phyloP scores from a whole-genome alignment of 148 eudicot genomes.

The Rhododendron griersonianum region DNA sequence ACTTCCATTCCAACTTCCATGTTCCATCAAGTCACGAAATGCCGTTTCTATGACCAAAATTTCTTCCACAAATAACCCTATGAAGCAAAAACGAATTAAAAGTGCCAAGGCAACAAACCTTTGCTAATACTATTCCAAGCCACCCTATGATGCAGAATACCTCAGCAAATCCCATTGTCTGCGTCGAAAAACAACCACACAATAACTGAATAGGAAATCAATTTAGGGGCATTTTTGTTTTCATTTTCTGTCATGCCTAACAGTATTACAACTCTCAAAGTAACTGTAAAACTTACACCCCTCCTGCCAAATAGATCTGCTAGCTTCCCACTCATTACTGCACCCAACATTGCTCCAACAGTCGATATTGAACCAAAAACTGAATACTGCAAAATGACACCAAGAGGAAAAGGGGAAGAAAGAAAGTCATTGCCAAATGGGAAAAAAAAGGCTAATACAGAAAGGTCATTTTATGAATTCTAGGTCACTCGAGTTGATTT shows the following conservation, averaged over 20 bases:
- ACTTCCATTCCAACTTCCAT: not conserved
- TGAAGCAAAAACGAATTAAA: not conserved
- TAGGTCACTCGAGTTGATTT: not conserved
- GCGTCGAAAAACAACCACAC: not conserved
- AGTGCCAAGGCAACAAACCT: constrained; percentile 33
- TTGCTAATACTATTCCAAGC: constrained; percentile 49
- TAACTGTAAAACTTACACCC: constrained; percentile 43
- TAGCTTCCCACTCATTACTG: constrained; percentile 65
- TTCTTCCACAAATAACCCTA: not conserved
- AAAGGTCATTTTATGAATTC: not conserved
- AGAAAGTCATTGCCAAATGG: not conserved
- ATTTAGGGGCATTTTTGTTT: not conserved
- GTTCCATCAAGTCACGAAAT: not conserved
- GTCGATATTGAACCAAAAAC: constrained; percentile 70
- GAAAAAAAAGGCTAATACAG: not conserved
- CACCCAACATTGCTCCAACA: constrained; percentile 69
- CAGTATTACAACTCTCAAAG: not conserved
- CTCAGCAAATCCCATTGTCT: constrained; percentile 73
- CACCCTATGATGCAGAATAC: constrained; percentile 57
- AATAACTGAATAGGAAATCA: not conserved
- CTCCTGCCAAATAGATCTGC: constrained; percentile 61
- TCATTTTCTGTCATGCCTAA: not conserved
- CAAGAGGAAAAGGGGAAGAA: not conserved
- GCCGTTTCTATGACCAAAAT: not conserved
- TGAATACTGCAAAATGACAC: constrained; percentile 45